These are phyloP conservation scores for Lagerstroemia speciosa DNA, from an alignment of 345 rosid genomes.

Conservation along the genomic window DNA sequence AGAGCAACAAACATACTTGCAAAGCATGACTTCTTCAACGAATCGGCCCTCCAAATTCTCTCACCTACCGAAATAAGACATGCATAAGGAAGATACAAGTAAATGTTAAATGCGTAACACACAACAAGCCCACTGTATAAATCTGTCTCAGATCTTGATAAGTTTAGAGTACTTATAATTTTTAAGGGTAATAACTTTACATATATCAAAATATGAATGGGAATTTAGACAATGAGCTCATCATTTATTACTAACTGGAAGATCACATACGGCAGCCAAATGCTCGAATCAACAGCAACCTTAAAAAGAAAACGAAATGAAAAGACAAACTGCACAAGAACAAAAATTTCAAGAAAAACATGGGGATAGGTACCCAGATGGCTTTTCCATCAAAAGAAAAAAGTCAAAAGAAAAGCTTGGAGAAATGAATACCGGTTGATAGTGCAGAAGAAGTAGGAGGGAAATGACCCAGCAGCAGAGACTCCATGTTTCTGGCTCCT, in stretches of 20 bases:
- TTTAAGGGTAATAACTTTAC: no score
- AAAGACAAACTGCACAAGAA: no score
- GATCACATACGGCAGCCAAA: no score
- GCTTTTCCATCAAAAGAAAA: not conserved
- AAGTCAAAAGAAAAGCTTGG: not conserved
- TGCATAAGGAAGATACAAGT: not conserved
- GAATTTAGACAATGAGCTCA: no score
- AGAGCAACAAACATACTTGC: constrained; percentile 8
- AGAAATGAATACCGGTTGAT: constrained; percentile 31
- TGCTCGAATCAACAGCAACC: no score
- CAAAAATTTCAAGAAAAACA: not conserved
- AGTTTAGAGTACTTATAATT: no score
- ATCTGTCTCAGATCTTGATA: no score
- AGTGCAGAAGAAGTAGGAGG: constrained; percentile 19
- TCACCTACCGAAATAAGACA: constrained; percentile 17
- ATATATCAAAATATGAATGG: no score
- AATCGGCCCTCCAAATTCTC: constrained; percentile 19
- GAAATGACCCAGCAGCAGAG: constrained; percentile 31
- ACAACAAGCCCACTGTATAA: no score
- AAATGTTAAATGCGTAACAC: not conserved
- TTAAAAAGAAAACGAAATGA: not conserved
- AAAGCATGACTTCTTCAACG: constrained; percentile 17
- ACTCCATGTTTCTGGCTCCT: constrained; percentile 36
- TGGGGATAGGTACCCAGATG: not conserved
- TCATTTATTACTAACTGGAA: no score